These are phyloP conservation scores for Waltergamsia citrina DNA, from an alignment of 2,329 filamentous ascomycete genomes.

Conservation along the genomic window DNA sequence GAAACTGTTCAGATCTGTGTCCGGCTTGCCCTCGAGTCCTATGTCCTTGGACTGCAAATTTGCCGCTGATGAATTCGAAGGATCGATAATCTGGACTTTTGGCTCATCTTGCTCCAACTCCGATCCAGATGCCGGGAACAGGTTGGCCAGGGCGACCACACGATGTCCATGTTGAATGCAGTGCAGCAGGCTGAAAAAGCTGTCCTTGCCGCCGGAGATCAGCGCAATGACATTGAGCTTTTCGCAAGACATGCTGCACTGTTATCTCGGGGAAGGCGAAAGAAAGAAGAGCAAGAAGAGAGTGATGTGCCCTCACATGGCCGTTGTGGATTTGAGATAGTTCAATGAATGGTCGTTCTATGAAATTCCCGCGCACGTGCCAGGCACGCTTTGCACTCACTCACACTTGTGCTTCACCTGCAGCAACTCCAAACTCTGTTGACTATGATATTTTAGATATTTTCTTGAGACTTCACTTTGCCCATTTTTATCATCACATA, in stretches of 20 bases:
- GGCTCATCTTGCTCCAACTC: conserved; percentile 2
- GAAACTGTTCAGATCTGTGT: conserved; percentile 76
- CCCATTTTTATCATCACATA: no score
- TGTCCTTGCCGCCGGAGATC: conserved; percentile 95
- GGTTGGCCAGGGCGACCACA: conserved; percentile 81
- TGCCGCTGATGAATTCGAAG: conserved; percentile 3
- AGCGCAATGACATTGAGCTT: conserved; percentile 75
- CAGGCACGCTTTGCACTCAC: no score
- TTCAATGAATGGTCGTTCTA: no score
- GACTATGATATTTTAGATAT: no score
- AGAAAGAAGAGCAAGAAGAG: no score
- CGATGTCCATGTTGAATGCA: conserved; percentile 78
- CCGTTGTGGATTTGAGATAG: no score
- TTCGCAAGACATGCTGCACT: conserved; percentile 28
- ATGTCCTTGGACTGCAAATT: background rate
- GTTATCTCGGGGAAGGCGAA: background rate
- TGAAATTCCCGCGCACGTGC: no score
- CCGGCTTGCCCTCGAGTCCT: conserved; percentile 7
- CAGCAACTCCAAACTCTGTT: no score
- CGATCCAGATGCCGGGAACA: conserved; percentile 57
- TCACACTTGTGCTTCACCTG: no score
- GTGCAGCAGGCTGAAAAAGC: conserved; percentile 86
- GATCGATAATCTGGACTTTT: conserved; percentile 9
- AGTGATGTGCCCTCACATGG: no score
- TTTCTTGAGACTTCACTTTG: no score